Evolutionary conservation across 2,329 filamentous ascomycete genomes (phyloP), one percentile per base, ranked within the genome.

Genomic region (Pseudogymnoascus sp.): DNA sequence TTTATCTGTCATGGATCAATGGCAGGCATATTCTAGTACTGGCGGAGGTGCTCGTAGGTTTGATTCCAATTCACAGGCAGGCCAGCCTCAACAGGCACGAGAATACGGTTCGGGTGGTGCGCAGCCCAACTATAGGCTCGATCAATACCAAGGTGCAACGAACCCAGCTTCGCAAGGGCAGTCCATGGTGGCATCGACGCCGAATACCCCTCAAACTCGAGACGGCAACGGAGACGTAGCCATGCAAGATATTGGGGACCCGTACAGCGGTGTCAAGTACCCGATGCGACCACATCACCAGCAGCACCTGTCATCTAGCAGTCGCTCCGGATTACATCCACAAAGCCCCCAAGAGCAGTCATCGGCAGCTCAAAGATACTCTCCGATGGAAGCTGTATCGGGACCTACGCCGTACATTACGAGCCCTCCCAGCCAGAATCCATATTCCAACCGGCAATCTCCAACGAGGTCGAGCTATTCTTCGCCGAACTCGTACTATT

Each of bases 331-430:
- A 65, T 91, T 84, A 66, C 85, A 91, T 70, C 88, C 93, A 74
- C 89, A 88, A 69, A 77, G 86, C 57, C 79, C 87, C 61, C 86
- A 87, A 68, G 87, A 93, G 72, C 86, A 90, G 65, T 95, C 91
- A 47, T 83, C 90, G 61, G 91, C 91, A 64, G 90, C 92, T 65
- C 90, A 96, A 75, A 86, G 93, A 73, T 97, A 97, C 77, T 97
- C 93, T 57, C 95, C 93, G 67, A 97, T 97, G 93, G 93, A 96
- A 75, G 84, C 86, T 14, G 80, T 96, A 66, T 91, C 92, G 66
- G 90, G 92, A 42, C 86, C 88, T 36, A 88, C 90, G 63, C 87
- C 91, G 36, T 96, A 96, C 77, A 83, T 85, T 73, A 82, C 78
- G 77, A 89, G 80, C 74, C 84, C 80, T 66, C 85, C 68, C 73